phyloP scores from a whole-genome alignment of 768 basidiomycete genomes.

The Phlegmacium glaucopus region DNA sequence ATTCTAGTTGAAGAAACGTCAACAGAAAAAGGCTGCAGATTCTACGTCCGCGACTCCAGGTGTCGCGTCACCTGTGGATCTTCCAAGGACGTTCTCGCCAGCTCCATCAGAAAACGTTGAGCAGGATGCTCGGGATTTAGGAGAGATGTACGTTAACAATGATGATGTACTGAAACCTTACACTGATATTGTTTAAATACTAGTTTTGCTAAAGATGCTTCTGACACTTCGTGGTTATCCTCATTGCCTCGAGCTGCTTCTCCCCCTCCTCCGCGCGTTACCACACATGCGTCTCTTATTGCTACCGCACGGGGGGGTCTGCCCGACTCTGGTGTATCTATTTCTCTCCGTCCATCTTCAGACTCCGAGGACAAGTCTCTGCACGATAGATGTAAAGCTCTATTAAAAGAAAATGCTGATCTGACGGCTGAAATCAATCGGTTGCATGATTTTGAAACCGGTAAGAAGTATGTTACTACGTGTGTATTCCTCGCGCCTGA shows the following conservation, averaged over 20 bases:
- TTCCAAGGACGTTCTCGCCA: conserved; percentile 47
- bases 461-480: conserved; percentile 24
- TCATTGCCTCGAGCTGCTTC: conserved; percentile 47
- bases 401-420: conserved; percentile 21
- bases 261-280: conserved; percentile 24
- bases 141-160: conserved; percentile 54
- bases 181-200: conserved; percentile 14
- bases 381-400: conserved; percentile 15
- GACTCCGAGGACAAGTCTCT: conserved; percentile 11
- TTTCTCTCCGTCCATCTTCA: conserved; percentile 15
- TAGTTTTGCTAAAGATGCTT: conserved; percentile 43
- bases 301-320: conserved; percentile 1
- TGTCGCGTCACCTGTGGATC: conserved; percentile 37
- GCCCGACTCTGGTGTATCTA: conserved; percentile 16
- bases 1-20: conserved; percentile 73
- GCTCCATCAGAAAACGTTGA: conserved; percentile 40
- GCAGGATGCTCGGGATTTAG: conserved; percentile 49
- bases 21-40: conserved; percentile 63
- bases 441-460: conserved; percentile 25
- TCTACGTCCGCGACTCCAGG: conserved; percentile 27
- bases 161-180: background rate
- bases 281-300: conserved; percentile 1
- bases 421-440: conserved; percentile 11
- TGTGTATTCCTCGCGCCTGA: conserved; percentile 5
- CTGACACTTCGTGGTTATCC: conserved; percentile 57